Evolutionary conservation across 1,284 basidiomycete genomes (phyloP).

Genomic region (Ustilago curta): DNA sequence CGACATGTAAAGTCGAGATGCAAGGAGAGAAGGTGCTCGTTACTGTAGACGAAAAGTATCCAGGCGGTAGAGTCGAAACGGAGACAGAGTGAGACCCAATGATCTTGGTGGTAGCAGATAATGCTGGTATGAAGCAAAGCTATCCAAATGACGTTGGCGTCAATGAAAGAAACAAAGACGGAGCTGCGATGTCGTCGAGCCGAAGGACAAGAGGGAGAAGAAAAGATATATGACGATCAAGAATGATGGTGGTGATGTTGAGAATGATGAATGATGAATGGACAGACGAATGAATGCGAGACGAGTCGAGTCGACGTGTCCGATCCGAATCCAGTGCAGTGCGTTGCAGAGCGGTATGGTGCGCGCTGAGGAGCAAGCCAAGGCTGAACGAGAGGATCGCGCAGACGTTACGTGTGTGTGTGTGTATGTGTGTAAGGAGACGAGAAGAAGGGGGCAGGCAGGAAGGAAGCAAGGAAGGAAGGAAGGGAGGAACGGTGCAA

Average conservation of each 20-base stretch:
- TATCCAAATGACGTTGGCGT: too few relatives aligned
- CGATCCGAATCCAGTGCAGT: not conserved
- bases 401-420: not conserved
- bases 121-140: conserved; percentile 1
- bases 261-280: too few relatives aligned
- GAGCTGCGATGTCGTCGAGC: not conserved
- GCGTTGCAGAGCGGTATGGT: conserved; percentile 1
- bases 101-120: not conserved
- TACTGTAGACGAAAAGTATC: not conserved
- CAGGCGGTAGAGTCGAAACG: not conserved
- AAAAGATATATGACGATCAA: not conserved
- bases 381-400: not conserved
- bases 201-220: too few relatives aligned
- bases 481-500: not conserved
- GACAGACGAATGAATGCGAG: conserved; percentile 1
- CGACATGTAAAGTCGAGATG: conserved; percentile 4
- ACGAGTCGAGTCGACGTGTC: not conserved
- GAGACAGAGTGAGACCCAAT: too few relatives aligned
- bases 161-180: not conserved
- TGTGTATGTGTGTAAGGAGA: conserved; percentile 6
- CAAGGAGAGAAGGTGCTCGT: not conserved
- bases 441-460: conserved; percentile 3
- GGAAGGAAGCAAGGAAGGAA: not conserved
- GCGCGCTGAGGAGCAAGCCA: conserved; percentile 1
- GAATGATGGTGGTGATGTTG: not conserved